Evolutionary conservation across 2,329 filamentous ascomycete species (phyloP).

Genomic region (Elsinoe ampelina): DNA sequence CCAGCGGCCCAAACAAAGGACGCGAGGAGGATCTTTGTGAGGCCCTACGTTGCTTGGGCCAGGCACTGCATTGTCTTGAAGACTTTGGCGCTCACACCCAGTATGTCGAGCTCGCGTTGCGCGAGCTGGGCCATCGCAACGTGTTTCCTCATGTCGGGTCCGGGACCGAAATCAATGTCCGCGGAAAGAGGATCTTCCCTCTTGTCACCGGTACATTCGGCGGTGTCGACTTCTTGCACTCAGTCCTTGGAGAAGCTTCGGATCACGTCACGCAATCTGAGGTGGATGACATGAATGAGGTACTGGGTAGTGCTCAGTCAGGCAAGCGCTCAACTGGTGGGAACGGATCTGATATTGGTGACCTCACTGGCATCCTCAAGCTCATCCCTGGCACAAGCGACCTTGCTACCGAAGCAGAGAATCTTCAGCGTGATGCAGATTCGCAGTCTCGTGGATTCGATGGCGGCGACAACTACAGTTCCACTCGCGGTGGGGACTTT

Average conservation of each 20-base stretch:
- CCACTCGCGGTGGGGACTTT: conserved; percentile 26
- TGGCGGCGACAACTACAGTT: conserved; percentile 29
- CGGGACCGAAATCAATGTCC: conserved; percentile 59
- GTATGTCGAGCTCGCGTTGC: conserved; percentile 78
- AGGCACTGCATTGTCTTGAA: conserved; percentile 81
- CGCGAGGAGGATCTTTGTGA: conserved; percentile 76
- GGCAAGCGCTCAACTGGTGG: conserved; percentile 23
- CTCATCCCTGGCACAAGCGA: conserved; percentile 57
- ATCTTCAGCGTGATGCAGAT: conserved; percentile 39
- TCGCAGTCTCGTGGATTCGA: conserved; percentile 41
- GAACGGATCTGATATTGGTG: conserved; percentile 25
- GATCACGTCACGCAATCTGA: conserved; percentile 90
- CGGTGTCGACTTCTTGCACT: conserved; percentile 88
- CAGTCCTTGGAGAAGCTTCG: conserved; percentile 67
- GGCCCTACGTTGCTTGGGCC: conserved; percentile 75
- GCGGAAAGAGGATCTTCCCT: conserved; percentile 67
- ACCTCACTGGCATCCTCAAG: conserved; percentile 60
- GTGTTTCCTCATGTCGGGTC: conserved; percentile 83
- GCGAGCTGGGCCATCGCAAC: conserved; percentile 71
- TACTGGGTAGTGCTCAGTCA: conserved; percentile 13
- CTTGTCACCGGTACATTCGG: conserved; percentile 87
- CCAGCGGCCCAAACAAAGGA: conserved; percentile 42
- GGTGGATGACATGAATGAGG: conserved; percentile 64
- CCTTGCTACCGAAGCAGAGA: conserved; percentile 38
- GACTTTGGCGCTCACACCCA: conserved; percentile 93